These are phyloP conservation scores for Sporopachydermia lactativora DNA, from an alignment of 805 yeast species.

Conservation along the genomic window DNA sequence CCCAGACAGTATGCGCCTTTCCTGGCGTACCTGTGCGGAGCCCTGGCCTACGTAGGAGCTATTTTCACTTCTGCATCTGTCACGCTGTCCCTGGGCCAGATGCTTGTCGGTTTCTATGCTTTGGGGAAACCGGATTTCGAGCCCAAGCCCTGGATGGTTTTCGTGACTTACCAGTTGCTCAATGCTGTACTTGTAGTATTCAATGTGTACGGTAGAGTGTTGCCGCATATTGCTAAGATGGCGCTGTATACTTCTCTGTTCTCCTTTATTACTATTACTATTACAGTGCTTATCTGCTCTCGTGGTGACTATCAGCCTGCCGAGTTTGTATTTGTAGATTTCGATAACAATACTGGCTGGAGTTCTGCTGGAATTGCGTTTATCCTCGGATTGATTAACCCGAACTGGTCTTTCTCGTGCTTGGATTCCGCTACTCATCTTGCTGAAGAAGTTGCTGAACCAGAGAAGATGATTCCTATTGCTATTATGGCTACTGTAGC, in stretches of 20 bases:
- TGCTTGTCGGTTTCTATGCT: slow-evolving; percentile 35
- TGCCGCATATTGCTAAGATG: slow-evolving; percentile 31
- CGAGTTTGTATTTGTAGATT: slow-evolving; percentile 33
- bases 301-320: slow-evolving; percentile 36
- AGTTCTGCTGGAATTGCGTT: slow-evolving; percentile 37
- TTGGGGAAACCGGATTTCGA: slow-evolving; percentile 23
- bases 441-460: slow-evolving; percentile 42
- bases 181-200: slow-evolving; percentile 25
- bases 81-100: slow-evolving; percentile 37
- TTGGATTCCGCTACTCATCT: slow-evolving; percentile 49
- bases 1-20: slow-evolving; percentile 36
- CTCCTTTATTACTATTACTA: slow-evolving; percentile 34
- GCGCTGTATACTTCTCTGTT: slow-evolving; percentile 34
- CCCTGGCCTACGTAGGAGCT: slow-evolving; percentile 47
- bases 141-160: slow-evolving; percentile 15
- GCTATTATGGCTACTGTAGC: slow-evolving; percentile 42
- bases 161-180: slow-evolving; percentile 15
- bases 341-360: slow-evolving; percentile 45
- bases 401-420: slow-evolving; percentile 48
- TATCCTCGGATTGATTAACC: slow-evolving; percentile 44
- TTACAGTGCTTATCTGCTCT: slow-evolving; percentile 34
- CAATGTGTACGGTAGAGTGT: slow-evolving; percentile 35
- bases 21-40: slow-evolving; percentile 45
- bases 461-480: slow-evolving; percentile 39
- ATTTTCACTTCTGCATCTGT: slow-evolving; percentile 49